Base-by-base conservation (phyloP, 2,329 filamentous ascomycete species). In the Alternaria burnsii region DNA sequence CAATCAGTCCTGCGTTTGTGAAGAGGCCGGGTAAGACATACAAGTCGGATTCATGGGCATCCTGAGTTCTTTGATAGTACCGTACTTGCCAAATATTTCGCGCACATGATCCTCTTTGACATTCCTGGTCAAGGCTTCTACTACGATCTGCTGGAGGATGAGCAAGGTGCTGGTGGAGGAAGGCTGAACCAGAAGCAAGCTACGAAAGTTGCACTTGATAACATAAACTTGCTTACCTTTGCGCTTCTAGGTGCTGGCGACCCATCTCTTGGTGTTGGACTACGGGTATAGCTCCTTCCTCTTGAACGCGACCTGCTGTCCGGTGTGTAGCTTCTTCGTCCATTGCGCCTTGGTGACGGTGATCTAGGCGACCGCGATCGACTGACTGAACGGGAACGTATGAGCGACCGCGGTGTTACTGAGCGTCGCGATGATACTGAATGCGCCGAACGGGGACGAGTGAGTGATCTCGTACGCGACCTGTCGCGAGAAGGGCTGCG, bases 91-190 rank as follows among this genome's bases (percentile, higher is more conserved):
- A 76, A 99, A 99, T 61, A 99, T 97, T 77, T 99, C 95, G 68
- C 88, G 87, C 7, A 99, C 83, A 73, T 99, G 95, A 18, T 87
- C 87, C 76, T 94, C 92, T 59, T 92, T 96, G 70, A 99, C 90
- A 73, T 97, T 98, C 79, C 96, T 97, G 4, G 94, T 97, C 73
- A 99, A 85, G 65, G 96, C 94, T 79, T 99, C 95, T 47, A 99
- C 91, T 18, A 99, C 93, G 76, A 99, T 94, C 92, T 97, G 62
- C 32, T 38, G 26, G 18, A 30, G 12, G 10, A 44, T 67, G 55
- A 59, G 57, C 42, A 20, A 36, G 4, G 20, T 52, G 18, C 16
- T 38, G 47, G 34, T 48, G 34, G 9, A 40, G 44, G 16, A 53
- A 52, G 36, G 42, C 56, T 60, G 47, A 20, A 50, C 24, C 24